Evolutionary conservation across 148 eudicot genomes (phyloP).

Genomic region (Vaccinium corymbosum): DNA sequence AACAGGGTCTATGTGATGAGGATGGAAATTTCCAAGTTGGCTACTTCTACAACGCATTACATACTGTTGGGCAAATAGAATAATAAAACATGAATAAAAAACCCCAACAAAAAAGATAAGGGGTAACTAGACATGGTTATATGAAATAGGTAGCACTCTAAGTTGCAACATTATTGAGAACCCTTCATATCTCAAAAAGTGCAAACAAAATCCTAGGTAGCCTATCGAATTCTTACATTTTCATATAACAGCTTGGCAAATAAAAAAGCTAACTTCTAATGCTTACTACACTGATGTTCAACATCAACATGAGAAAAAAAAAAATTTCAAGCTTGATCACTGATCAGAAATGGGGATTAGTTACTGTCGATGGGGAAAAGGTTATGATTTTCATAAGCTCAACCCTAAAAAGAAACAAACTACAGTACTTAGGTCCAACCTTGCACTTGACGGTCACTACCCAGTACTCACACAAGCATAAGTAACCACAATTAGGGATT

Average conservation of each 20-base stretch:
- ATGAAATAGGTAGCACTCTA: neutral
- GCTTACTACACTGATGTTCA: neutral
- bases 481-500: neutral
- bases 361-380: neutral
- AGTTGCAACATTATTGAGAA: neutral
- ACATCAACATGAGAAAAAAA: neutral
- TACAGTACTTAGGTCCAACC: neutral
- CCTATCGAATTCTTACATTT: neutral
- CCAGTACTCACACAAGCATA: neutral
- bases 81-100: too few species aligned
- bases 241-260: neutral
- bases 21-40: neutral
- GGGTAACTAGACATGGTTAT: neutral
- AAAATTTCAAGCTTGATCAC: neutral
- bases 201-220: neutral
- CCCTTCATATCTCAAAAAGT: neutral
- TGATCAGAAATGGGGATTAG: neutral
- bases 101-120: neutral
- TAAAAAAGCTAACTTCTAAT: neutral
- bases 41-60: neutral
- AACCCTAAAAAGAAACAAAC: constrained; percentile 1
- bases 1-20: neutral
- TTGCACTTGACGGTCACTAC: neutral
- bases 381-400: neutral
- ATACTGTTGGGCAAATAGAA: neutral